Base-by-base conservation (phyloP, 2,329 filamentous ascomycete genomes). In the Lasiodiplodia citricola region DNA sequence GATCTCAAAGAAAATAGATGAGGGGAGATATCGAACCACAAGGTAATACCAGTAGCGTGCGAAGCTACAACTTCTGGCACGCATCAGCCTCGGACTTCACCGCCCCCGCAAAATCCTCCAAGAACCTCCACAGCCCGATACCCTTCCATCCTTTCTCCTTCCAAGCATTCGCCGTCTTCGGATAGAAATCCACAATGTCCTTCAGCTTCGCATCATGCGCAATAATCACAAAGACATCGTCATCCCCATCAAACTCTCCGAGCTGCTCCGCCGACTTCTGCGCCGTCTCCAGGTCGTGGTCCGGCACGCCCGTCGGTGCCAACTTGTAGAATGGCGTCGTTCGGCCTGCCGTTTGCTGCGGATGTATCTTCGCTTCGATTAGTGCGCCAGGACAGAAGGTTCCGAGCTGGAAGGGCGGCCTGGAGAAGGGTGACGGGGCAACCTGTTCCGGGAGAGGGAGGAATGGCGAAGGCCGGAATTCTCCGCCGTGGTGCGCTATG, bases 171-270 rank as follows among this genome's bases (percentile, higher is more conserved):
- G 74, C 37, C 23, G 62, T 60, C 16, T 58, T 28, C 7, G 75
- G 75, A 47, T 74, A 77, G 41, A 72, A 72, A 2, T 73, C 71
- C 7, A 76, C 70, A 1, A 72, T 72, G 55, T 73, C 73, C 57
- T 69, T 66, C 8, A 77, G 64, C 14, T 71, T 73, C 11, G 69
- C 68, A 66, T 77, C 75, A 68, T 77, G 75, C 38, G 75, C 73
- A 23, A 76, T 72, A n/a, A 74, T 67, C 4, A 76, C 73, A 13
- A 76, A 73, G 0, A 77, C 69, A 11, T 71, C 56, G 2, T 73
- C 70, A 47, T 72, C 69, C 11, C 69, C 72, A 50, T 76, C 75
- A 5, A 76, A 72, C 37, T 71, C 71, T 25, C 75, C 72, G 66
- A 75, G 51, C 68, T 69, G 68, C 4, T 68, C 69, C 6, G 72